phyloP scores from a whole-genome alignment of 805 yeast genomes.

The Grigorovia humatica region DNA sequence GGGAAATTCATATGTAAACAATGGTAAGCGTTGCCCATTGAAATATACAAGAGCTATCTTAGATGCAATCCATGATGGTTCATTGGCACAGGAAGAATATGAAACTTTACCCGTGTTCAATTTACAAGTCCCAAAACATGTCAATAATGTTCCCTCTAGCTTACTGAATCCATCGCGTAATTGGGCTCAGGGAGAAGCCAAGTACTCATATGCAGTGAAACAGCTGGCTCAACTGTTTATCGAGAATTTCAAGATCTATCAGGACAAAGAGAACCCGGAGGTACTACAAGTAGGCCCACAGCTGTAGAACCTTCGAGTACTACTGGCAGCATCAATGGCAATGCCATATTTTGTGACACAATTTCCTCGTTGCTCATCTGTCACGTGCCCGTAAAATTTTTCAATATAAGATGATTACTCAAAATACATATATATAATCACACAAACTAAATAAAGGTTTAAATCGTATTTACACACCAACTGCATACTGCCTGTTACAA shows the following conservation, averaged over 20 bases:
- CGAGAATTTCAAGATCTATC: slow-evolving; percentile 79
- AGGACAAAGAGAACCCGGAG: slow-evolving; percentile 71
- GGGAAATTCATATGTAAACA: slow-evolving; percentile 82
- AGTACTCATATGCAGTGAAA: slow-evolving; percentile 45
- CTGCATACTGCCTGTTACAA: neutral
- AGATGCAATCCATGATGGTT: slow-evolving; percentile 90
- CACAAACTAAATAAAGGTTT: neutral
- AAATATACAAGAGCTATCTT: slow-evolving; percentile 95
- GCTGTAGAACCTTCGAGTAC: neutral
- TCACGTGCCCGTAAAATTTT: neutral
- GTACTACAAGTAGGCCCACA: slow-evolving; percentile 91
- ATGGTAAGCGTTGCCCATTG: slow-evolving; percentile 96
- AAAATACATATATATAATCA: neutral
- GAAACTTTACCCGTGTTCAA: slow-evolving; percentile 83
- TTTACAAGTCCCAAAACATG: slow-evolving; percentile 73
- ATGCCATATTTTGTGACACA: neutral
- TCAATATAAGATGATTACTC: neutral
- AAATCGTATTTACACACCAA: neutral
- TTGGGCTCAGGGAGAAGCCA: slow-evolving; percentile 55
- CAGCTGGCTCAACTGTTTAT: slow-evolving; percentile 67
- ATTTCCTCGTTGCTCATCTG: neutral
- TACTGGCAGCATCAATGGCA: too few relatives aligned
- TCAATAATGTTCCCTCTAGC: slow-evolving; percentile 67
- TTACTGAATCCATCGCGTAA: slow-evolving; percentile 77
- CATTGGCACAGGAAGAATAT: slow-evolving; percentile 65